A percentile compares a stretch with the other conserved stretches of the same genome.
phyloP scores from a whole-genome alignment of 139 green algal species.

The Volvox africanus region DNA sequence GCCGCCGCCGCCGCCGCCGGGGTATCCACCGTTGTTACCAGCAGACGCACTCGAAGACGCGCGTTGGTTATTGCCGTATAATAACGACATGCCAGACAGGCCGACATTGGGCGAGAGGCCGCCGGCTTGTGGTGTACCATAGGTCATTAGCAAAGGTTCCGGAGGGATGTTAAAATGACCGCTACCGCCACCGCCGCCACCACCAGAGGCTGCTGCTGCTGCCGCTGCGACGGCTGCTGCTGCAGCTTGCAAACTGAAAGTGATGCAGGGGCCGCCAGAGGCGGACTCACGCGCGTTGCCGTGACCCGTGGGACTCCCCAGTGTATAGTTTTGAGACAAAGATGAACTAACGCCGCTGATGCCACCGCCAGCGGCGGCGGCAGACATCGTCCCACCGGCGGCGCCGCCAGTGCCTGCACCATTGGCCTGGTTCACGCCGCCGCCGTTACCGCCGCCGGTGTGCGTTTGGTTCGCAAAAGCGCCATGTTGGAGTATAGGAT shows the following conservation, averaged over 20 bases:
- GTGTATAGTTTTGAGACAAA: neutral
- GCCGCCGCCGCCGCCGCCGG: neutral
- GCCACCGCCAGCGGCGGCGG: neutral
- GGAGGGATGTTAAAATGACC: too few relatives aligned
- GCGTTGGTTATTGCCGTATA: neutral
- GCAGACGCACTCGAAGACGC: neutral
- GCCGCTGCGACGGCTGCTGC: conserved; percentile 8
- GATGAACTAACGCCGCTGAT: neutral
- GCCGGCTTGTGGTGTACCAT: neutral
- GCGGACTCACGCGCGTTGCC: neutral
- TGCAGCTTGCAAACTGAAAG: conserved; percentile 29
- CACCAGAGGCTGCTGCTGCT: neutral
- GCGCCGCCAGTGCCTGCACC: neutral
- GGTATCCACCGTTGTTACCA: neutral
- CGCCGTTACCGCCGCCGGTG: neutral
- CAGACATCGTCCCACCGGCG: neutral
- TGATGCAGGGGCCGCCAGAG: neutral
- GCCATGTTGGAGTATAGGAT: neutral
- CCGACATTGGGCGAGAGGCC: neutral
- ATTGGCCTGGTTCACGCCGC: neutral
- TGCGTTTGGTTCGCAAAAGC: neutral
- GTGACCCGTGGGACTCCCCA: neutral
- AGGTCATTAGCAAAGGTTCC: neutral
- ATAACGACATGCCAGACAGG: neutral
- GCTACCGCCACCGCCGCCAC: neutral